These are phyloP conservation scores for Amylostereum areolatum DNA, from an alignment of 1,284 basidiomycete genomes.

Conservation along the genomic window DNA sequence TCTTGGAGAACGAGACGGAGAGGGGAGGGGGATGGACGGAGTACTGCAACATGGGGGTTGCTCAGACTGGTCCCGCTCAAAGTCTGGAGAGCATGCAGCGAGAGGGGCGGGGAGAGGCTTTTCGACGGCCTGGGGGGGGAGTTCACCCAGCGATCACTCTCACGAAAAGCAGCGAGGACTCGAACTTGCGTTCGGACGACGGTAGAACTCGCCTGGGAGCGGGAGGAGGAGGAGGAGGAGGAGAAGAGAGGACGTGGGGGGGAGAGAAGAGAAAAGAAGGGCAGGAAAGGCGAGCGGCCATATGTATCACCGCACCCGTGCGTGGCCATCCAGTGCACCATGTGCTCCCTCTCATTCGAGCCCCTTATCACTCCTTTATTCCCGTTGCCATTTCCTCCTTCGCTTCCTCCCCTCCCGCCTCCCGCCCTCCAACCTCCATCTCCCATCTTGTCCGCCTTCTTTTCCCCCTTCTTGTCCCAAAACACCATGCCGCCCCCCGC, in stretches of 20 bases:
- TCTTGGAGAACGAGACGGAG: slow-evolving; percentile 31
- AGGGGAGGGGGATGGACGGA: slow-evolving; percentile 50
- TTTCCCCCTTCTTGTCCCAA: no score
- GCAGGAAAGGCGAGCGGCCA: slow-evolving; percentile 20
- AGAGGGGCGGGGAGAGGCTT: background rate
- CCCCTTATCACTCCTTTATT: no score
- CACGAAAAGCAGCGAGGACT: no score
- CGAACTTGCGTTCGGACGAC: no score
- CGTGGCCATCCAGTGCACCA: slow-evolving; percentile 13
- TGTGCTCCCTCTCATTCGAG: background rate
- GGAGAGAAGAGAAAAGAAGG: slow-evolving; percentile 18
- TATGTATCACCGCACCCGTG: no score
- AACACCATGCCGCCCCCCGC: no score
- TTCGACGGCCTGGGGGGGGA: no score
- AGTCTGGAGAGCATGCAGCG: slow-evolving; percentile 52
- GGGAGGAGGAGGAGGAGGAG: slow-evolving; percentile 15
- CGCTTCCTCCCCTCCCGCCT: no score
- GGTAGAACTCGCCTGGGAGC: background rate
- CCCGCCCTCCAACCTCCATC: no score
- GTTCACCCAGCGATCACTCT: no score
- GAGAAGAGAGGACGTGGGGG: slow-evolving; percentile 15
- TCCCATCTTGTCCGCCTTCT: no score
- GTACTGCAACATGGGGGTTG: slow-evolving; percentile 62
- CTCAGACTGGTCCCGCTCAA: slow-evolving; percentile 54
- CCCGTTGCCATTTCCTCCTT: no score